phyloP scores from a whole-genome alignment of 2,329 filamentous ascomycete species.

The Achaetomium macrosporum region DNA sequence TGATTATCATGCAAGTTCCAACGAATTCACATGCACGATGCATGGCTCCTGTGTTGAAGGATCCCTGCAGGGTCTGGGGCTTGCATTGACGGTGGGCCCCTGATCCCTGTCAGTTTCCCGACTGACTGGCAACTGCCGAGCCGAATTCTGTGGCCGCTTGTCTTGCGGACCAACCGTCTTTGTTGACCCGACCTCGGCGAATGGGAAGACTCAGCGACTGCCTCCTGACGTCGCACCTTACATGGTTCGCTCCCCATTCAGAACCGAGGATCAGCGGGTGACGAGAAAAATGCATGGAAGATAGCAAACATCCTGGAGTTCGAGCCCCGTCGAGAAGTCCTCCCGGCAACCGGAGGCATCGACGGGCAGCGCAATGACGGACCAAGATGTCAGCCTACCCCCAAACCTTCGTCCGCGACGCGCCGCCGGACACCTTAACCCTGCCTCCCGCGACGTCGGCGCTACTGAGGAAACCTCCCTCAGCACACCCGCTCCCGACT shows the following conservation, averaged over 20 bases:
- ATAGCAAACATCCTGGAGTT: not conserved
- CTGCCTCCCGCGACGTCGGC: conserved; percentile 8
- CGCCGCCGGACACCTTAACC: conserved; percentile 18
- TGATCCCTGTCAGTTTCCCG: not conserved
- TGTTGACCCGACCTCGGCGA: conserved; percentile 2
- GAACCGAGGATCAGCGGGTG: not conserved
- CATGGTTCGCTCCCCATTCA: conserved; percentile 1
- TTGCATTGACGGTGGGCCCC: not conserved
- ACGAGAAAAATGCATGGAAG: conserved; percentile 4
- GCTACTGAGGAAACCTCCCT: not conserved
- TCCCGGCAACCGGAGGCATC: not conserved
- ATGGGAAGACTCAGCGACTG: conserved; percentile 10
- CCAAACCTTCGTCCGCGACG: conserved; percentile 21
- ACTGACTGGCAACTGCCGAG: not conserved
- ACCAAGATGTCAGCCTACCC: conserved; percentile 28
- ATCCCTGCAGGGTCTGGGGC: no score
- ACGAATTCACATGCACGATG: no score
- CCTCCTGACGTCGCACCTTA: conserved; percentile 15
- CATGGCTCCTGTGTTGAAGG: no score
- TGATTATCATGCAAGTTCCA: no score
- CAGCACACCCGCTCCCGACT: not conserved
- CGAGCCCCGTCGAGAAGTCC: conserved; percentile 3
- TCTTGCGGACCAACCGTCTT: conserved; percentile 4
- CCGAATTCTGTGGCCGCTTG: not conserved
- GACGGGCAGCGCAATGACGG: conserved; percentile 29